phyloP scores from a whole-genome alignment of 2,329 filamentous ascomycete genomes.

The Apiospora arundinis region DNA sequence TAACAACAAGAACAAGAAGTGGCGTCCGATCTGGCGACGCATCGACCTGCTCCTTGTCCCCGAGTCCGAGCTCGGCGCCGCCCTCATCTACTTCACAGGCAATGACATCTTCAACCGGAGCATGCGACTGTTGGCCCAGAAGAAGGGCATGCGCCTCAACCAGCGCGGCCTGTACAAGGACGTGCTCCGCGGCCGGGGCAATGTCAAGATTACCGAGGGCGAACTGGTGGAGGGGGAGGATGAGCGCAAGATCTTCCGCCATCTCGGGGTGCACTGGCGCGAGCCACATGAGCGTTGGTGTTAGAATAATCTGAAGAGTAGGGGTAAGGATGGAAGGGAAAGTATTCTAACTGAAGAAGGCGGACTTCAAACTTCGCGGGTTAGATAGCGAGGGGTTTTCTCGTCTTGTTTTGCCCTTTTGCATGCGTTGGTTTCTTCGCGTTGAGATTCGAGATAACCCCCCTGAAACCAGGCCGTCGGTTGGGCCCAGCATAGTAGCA shows the following conservation, averaged over 20 bases:
- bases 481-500: neutral
- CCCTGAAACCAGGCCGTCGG: neutral
- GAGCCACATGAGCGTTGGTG: conserved; percentile 79
- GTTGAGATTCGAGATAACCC: conserved; percentile 2
- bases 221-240: conserved; percentile 74
- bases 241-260: conserved; percentile 82
- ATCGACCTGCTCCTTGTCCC: conserved; percentile 89
- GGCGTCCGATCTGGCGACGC: conserved; percentile 70
- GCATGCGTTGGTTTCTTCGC: neutral
- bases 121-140: conserved; percentile 78
- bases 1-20: conserved; percentile 24
- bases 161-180: conserved; percentile 80
- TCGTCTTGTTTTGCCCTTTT: neutral
- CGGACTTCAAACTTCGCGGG: neutral
- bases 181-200: conserved; percentile 64
- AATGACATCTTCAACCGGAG: conserved; percentile 95
- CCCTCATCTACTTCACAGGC: conserved; percentile 93
- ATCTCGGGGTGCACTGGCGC: conserved; percentile 84
- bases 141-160: conserved; percentile 84
- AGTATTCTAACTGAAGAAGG: neutral
- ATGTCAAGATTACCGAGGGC: conserved; percentile 70
- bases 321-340: conserved; percentile 28
- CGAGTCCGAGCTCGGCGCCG: conserved; percentile 78
- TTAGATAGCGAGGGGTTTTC: neutral
- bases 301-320: conserved; percentile 41